These are phyloP conservation scores for Cryptococcus sp. DNA, from an alignment of 1,284 basidiomycete species.

Conservation along the genomic window DNA sequence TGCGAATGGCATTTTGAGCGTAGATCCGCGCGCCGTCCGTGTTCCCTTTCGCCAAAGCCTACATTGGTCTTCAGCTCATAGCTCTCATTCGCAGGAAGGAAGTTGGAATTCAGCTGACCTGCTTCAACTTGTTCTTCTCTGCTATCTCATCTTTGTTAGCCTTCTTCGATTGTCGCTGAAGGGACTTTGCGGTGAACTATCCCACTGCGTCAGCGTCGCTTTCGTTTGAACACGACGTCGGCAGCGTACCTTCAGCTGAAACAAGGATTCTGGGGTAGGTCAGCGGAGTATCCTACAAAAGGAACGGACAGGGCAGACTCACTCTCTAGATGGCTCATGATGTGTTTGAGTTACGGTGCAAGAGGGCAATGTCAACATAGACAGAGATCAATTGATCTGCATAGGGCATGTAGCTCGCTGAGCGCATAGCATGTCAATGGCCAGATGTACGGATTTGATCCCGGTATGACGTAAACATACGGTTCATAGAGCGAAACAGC, in stretches of 20 bases:
- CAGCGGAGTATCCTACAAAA: neutral
- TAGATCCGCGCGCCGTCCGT: conserved; percentile 98
- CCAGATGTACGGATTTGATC: neutral
- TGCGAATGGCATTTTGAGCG: conserved; percentile 95
- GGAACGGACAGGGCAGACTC: conserved; percentile 47
- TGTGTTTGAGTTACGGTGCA: conserved; percentile 6
- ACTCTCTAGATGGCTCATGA: conserved; percentile 89
- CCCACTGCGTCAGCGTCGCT: conserved; percentile 9
- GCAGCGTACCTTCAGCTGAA: conserved; percentile 80
- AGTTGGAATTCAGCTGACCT: conserved; percentile 58
- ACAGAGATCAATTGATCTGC: too few species aligned
- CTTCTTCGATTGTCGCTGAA: conserved; percentile 90
- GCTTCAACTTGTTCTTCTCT: conserved; percentile 87
- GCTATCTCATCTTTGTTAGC: conserved; percentile 86
- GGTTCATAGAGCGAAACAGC: too few species aligned
- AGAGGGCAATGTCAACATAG: neutral
- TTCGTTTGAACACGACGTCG: neutral
- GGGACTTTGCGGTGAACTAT: conserved; percentile 92
- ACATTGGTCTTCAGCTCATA: neutral
- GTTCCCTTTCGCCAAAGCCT: conserved; percentile 97
- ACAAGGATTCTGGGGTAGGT: conserved; percentile 73
- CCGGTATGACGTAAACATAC: neutral
- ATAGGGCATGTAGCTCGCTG: too few species aligned
- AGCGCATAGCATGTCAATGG: too few species aligned
- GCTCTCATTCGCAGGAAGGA: too few species aligned